Conservation (phyloP, 306 rosid genomes). For the Cicer chorassanicum region DNA sequence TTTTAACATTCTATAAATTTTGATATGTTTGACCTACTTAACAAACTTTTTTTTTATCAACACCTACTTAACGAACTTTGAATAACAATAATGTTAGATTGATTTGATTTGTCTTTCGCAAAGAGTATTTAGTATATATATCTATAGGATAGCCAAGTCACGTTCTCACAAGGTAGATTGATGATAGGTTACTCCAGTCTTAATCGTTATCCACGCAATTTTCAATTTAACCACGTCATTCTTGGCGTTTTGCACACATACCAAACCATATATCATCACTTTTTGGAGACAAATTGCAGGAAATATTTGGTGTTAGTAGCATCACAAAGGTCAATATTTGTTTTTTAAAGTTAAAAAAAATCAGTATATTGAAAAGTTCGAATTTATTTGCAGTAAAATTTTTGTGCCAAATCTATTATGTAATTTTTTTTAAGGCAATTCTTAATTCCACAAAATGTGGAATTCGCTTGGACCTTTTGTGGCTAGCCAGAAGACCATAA, state of each 20-base stretch:
- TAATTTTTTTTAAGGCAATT: too few relatives aligned
- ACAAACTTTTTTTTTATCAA: too few relatives aligned
- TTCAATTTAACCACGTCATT: conserved; percentile 47
- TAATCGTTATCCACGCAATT: conserved; percentile 52
- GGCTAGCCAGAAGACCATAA: too few relatives aligned
- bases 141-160: background rate
- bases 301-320: conserved; percentile 30
- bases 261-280: conserved; percentile 38
- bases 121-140: background rate
- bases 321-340: background rate
- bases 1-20: too few relatives aligned
- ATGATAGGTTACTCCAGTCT: conserved; percentile 43
- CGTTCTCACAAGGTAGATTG: background rate
- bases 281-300: conserved; percentile 39
- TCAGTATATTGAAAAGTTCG: background rate
- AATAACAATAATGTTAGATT: too few relatives aligned
- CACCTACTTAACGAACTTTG: too few relatives aligned
- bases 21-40: too few relatives aligned
- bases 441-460: too few relatives aligned
- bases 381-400: background rate
- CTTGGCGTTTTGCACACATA: conserved; percentile 51
- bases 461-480: too few relatives aligned
- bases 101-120: too few relatives aligned
- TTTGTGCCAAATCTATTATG: background rate
- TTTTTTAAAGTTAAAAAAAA: background rate